phyloP scores from a whole-genome alignment of 768 basidiomycete species.

The Kwoniella dejecticola region DNA sequence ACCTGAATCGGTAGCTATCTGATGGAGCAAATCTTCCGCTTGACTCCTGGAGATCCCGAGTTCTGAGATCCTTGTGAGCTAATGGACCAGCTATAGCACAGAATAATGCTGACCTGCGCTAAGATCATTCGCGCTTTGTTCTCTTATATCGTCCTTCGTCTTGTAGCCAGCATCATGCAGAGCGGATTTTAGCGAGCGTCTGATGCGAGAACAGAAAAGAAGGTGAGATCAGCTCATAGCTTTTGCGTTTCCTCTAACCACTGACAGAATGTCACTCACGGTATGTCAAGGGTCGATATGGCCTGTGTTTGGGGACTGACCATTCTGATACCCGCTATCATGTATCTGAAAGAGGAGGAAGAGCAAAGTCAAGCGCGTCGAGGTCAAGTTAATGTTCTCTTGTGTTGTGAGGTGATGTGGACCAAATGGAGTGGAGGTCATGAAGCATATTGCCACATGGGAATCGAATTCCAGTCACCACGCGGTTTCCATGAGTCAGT shows the following conservation, averaged over 20 bases:
- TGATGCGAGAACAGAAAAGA: neutral
- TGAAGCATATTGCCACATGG: neutral
- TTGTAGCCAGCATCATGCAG: slow-evolving; percentile 46
- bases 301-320: neutral
- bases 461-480: neutral
- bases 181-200: slow-evolving; percentile 31
- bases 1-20: slow-evolving; percentile 32
- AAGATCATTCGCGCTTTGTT: slow-evolving; percentile 30
- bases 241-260: neutral
- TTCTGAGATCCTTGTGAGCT: slow-evolving; percentile 24
- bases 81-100: neutral
- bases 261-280: neutral
- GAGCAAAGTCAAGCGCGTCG: slow-evolving; percentile 3
- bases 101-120: slow-evolving; percentile 33
- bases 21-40: slow-evolving; percentile 42
- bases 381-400: neutral
- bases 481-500: neutral
- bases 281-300: neutral
- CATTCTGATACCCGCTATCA: neutral
- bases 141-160: slow-evolving; percentile 28
- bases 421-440: slow-evolving; percentile 1
- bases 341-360: neutral
- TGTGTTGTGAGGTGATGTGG: slow-evolving; percentile 5
- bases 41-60: slow-evolving; percentile 29
- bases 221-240: neutral